phyloP scores from a whole-genome alignment of 2,329 filamentous ascomycete genomes.

The Talaromyces sp. region DNA sequence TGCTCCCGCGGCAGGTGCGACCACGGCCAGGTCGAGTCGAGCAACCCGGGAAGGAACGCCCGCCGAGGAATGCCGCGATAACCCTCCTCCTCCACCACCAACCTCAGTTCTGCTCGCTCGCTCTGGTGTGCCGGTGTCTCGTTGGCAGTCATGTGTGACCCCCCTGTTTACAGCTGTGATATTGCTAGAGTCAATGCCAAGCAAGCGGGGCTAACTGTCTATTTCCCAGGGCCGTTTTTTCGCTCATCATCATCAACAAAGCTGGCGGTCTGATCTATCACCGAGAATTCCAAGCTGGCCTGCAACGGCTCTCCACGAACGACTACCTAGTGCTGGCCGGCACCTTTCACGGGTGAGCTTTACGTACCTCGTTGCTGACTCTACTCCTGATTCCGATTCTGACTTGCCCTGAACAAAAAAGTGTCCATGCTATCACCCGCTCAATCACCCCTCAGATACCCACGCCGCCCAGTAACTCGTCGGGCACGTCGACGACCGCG shows the following conservation, averaged over 20 bases:
- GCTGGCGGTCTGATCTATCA: constrained; percentile 95
- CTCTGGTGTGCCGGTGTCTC: not conserved
- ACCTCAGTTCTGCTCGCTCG: not conserved
- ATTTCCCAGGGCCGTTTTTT: constrained; percentile 76
- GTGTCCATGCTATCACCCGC: constrained; percentile 61
- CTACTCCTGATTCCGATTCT: not conserved
- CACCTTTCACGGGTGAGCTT: constrained; percentile 81
- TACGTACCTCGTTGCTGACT: not conserved
- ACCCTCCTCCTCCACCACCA: not conserved
- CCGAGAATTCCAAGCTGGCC: constrained; percentile 79
- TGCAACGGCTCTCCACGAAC: constrained; percentile 87
- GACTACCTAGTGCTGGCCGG: constrained; percentile 95
- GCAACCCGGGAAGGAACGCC: not conserved
- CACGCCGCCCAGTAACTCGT: constrained; percentile 22
- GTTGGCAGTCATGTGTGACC: not conserved
- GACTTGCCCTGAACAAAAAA: constrained; percentile 17
- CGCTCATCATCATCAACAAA: constrained; percentile 98
- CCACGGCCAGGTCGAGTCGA: not conserved
- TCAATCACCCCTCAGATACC: constrained; percentile 45
- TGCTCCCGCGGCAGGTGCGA: not conserved
- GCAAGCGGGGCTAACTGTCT: not conserved
- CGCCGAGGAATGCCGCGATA: not conserved
- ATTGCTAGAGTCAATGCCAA: not conserved
- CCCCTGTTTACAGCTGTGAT: not conserved
- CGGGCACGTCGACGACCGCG: constrained; percentile 26